Evolutionary conservation across 108 stramenopile genomes (phyloP).

Genomic region (Nannochloropsis granulata): DNA sequence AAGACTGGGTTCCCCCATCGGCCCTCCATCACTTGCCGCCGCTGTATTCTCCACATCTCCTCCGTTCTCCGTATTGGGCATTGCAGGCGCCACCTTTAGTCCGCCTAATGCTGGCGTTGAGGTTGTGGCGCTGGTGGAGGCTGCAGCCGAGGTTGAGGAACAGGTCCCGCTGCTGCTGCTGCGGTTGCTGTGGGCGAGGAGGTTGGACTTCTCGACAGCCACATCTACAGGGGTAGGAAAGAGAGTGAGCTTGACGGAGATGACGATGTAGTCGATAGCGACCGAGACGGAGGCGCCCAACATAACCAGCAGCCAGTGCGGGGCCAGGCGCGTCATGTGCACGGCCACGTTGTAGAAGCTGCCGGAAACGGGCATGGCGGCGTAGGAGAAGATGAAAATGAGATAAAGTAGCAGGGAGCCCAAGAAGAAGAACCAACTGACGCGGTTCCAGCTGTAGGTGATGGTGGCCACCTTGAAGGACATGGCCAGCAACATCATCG

Average conservation of each 20-base stretch:
- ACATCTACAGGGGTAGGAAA: neutral
- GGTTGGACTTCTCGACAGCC: neutral
- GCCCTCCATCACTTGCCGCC: too few relatives aligned
- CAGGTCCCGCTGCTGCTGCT: too few relatives aligned
- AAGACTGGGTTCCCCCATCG: too few relatives aligned
- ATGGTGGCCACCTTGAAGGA: constrained; percentile 14
- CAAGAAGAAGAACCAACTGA: constrained; percentile 7
- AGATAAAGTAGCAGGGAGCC: constrained; percentile 12
- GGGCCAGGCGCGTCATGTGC: neutral
- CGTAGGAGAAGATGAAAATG: constrained; percentile 11
- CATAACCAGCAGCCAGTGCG: constrained; percentile 15
- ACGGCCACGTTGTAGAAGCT: constrained; percentile 21
- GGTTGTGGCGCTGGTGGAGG: too few relatives aligned
- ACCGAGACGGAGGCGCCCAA: neutral
- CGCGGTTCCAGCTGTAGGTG: constrained; percentile 12
- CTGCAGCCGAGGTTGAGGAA: too few relatives aligned
- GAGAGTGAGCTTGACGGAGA: neutral
- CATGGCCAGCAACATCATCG: constrained; percentile 10
- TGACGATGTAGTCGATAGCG: neutral
- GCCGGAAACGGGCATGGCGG: neutral
- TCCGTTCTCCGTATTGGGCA: too few relatives aligned
- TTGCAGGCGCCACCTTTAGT: too few relatives aligned
- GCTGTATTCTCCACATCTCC: too few relatives aligned
- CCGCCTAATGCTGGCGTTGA: too few relatives aligned
- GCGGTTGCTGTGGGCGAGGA: too few relatives aligned